Base-by-base conservation (phyloP, 352 stramenopile genomes). In the Phytophthora fragariaefolia region DNA sequence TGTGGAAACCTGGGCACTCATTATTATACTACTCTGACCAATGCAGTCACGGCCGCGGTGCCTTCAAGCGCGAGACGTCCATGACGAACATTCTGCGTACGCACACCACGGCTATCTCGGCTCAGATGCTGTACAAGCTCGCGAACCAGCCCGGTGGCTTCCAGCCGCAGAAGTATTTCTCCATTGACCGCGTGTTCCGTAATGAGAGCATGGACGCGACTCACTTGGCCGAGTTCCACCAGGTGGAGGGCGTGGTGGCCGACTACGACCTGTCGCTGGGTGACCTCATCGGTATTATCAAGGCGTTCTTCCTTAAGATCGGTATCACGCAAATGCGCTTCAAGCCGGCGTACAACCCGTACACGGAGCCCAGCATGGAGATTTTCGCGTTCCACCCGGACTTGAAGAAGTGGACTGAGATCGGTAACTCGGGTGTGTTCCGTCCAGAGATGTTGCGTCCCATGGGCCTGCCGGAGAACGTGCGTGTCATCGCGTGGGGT, bases 161-260 rank as follows among this genome's bases (percentile, higher is more conserved):
- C 85, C 96, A 85, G 56, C 98, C 98, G 20, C 90, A 97, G 52
- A 97, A 98, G 66, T 99, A 99, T 81, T 99, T 99, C 76, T 98
- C 91, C 28, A 99, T 99, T 74, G 98, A 99, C 78, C 93, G 98
- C 57, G 98, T 99, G 26, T 99, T 99, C 85, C 92, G 98, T 68
- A 99, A 99, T 82, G 98, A 99, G 81, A 99, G 88, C 58, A 99
- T 99, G 96, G 98, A 99, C 81, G 97, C 97, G 36, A 99, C 98
- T 36, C 98, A 99, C 79, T 89, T 99, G 71, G 98, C 97, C 57
- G 98, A 99, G 85, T 99, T 99, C 83, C 98, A 99, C 84, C 98
- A 99, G 87, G 96, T 99, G n/a, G 97, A 99, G 73, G 97, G 97
- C 36, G 88, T 99, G 49, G 93, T 99, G 15, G 97, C 97, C 7